These are phyloP conservation scores for Ulmus americana DNA, from an alignment of 331 rosid species.

Conservation along the genomic window DNA sequence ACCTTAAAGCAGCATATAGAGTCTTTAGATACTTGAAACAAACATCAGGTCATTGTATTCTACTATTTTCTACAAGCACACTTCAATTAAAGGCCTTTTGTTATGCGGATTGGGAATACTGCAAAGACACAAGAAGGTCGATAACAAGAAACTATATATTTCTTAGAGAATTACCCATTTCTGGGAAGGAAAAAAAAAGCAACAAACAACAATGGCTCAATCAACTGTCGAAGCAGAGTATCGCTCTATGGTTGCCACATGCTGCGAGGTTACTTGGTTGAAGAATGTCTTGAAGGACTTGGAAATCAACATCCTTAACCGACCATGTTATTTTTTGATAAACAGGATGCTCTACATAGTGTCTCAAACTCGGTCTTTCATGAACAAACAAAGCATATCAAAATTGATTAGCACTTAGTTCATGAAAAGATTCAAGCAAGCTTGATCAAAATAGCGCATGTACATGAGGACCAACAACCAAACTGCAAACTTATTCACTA, in stretches of 20 bases:
- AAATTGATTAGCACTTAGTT: neutral
- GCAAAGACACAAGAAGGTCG: neutral
- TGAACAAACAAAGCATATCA: neutral
- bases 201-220: neutral
- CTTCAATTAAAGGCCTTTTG: neutral
- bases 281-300: neutral
- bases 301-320: neutral
- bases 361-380: neutral
- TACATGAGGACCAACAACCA: too few species aligned
- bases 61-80: neutral
- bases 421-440: too few species aligned
- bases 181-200: neutral
- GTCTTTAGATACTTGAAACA: neutral
- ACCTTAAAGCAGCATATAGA: neutral
- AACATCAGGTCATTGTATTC: neutral
- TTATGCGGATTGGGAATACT: neutral
- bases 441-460: too few species aligned
- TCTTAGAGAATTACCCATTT: neutral
- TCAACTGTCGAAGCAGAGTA: neutral
- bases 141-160: neutral
- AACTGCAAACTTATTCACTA: too few species aligned
- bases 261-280: neutral
- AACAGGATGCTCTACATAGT: neutral
- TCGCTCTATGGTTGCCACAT: neutral
- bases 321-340: neutral